Evolutionary conservation across 2,329 filamentous ascomycete genomes (phyloP).

Genomic region (Cladosporium sphaerospermum): DNA sequence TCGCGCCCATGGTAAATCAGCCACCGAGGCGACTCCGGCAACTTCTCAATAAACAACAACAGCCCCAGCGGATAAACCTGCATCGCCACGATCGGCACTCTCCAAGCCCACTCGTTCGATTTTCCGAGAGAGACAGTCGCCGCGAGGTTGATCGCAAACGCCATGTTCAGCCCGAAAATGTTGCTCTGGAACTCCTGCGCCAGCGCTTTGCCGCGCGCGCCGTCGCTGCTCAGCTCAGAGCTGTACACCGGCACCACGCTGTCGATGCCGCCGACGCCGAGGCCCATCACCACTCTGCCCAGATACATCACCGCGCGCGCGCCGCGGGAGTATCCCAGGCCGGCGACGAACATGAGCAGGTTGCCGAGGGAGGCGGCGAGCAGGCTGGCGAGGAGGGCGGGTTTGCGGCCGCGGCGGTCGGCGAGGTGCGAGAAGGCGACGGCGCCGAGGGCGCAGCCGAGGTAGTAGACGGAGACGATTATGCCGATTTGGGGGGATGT

Average conservation of each 20-base stretch:
- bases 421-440: constrained; percentile 52
- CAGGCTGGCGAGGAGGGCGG: constrained; percentile 50
- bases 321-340: constrained; percentile 40
- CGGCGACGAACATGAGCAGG: constrained; percentile 54
- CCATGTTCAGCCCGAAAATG: constrained; percentile 56
- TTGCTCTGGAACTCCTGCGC: constrained; percentile 61
- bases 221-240: constrained; percentile 52
- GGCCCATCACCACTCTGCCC: constrained; percentile 48
- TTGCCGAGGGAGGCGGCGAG: constrained; percentile 51
- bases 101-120: constrained; percentile 55
- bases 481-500: constrained; percentile 51
- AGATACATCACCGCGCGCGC: constrained; percentile 45
- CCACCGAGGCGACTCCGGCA: constrained; percentile 56
- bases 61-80: constrained; percentile 52
- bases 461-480: constrained; percentile 57
- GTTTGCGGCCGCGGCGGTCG: constrained; percentile 50
- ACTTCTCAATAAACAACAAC: constrained; percentile 45
- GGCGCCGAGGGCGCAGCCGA: constrained; percentile 54
- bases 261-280: constrained; percentile 56
- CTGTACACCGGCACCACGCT: constrained; percentile 56
- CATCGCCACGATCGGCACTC: constrained; percentile 56
- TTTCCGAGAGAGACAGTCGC: constrained; percentile 51
- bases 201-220: constrained; percentile 51
- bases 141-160: constrained; percentile 53
- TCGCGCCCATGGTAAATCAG: constrained; percentile 46